Percentiles rank a stretch among this genome's conserved stretches.
phyloP scores from a whole-genome alignment of 306 rosid genomes.

The Rubus parviflorus region DNA sequence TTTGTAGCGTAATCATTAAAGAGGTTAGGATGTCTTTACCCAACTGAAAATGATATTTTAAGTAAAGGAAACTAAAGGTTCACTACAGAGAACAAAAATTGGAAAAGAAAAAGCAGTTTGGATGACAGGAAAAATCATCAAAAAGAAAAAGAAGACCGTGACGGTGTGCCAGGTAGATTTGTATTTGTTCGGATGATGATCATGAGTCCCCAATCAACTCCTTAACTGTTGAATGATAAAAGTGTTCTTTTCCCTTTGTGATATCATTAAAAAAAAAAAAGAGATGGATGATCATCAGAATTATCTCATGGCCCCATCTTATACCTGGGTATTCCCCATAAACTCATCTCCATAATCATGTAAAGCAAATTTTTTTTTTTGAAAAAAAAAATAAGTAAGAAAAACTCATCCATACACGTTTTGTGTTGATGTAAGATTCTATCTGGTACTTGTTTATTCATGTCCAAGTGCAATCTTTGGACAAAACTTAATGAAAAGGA shows the following conservation, averaged over 20 bases:
- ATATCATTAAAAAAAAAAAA: conserved; percentile 21
- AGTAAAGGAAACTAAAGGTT: conserved; percentile 51
- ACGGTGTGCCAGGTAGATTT: conserved; percentile 61
- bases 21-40: conserved; percentile 56
- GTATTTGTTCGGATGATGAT: conserved; percentile 44
- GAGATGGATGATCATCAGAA: conserved; percentile 14
- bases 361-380: not conserved
- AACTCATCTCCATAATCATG: not conserved
- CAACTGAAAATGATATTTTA: conserved; percentile 89
- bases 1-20: conserved; percentile 78
- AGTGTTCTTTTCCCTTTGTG: conserved; percentile 50
- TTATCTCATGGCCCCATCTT: conserved; percentile 4
- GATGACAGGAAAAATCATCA: conserved; percentile 38
- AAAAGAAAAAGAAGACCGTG: conserved; percentile 61
- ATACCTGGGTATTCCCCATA: conserved; percentile 1
- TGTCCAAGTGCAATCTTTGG: not conserved
- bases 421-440: not conserved
- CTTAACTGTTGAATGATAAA: conserved; percentile 54
- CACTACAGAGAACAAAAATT: conserved; percentile 49
- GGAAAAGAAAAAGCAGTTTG: conserved; percentile 68
- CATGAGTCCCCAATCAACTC: conserved; percentile 39
- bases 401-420: not conserved
- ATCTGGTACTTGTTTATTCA: not conserved
- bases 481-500: not conserved
- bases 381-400: not conserved